Evolutionary conservation across 2,329 filamentous ascomycete genomes (phyloP).

Genomic region (Penicillium sp.): DNA sequence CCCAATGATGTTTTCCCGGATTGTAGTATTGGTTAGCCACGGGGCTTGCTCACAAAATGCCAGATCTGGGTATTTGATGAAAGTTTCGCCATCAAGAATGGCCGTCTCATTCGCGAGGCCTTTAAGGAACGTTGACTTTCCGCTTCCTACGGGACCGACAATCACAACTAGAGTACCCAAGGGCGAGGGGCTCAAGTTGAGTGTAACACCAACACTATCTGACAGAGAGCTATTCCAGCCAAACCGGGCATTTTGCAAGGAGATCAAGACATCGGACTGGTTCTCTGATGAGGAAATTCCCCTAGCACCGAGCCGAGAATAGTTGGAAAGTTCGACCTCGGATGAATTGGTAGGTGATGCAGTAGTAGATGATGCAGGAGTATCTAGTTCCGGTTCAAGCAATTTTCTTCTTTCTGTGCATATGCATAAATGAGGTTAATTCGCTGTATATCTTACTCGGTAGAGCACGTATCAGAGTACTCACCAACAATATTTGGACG

Average conservation of each 20-base stretch:
- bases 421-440: too few relatives aligned
- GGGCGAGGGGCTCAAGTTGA: background rate
- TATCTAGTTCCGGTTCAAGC: too few relatives aligned
- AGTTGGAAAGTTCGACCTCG: too few relatives aligned
- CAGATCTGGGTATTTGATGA: constrained; percentile 17
- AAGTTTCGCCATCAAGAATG: constrained; percentile 14
- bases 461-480: too few relatives aligned
- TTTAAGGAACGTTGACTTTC: constrained; percentile 49
- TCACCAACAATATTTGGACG: too few relatives aligned
- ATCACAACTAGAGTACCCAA: constrained; percentile 40
- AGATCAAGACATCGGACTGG: background rate
- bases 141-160: constrained; percentile 50
- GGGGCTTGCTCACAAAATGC: constrained; percentile 32
- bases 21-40: constrained; percentile 29
- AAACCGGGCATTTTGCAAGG: constrained; percentile 11
- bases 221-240: constrained; percentile 5
- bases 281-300: too few relatives aligned
- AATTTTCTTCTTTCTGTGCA: too few relatives aligned
- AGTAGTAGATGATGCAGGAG: too few relatives aligned
- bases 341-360: too few relatives aligned
- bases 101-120: constrained; percentile 34
- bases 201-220: constrained; percentile 4
- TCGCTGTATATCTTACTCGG: too few relatives aligned
- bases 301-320: too few relatives aligned
- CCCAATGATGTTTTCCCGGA: constrained; percentile 33